These are phyloP conservation scores for Caulochytrium protostelioides DNA, from an alignment of 371 early-diverging fungal genomes.

Conservation along the genomic window DNA sequence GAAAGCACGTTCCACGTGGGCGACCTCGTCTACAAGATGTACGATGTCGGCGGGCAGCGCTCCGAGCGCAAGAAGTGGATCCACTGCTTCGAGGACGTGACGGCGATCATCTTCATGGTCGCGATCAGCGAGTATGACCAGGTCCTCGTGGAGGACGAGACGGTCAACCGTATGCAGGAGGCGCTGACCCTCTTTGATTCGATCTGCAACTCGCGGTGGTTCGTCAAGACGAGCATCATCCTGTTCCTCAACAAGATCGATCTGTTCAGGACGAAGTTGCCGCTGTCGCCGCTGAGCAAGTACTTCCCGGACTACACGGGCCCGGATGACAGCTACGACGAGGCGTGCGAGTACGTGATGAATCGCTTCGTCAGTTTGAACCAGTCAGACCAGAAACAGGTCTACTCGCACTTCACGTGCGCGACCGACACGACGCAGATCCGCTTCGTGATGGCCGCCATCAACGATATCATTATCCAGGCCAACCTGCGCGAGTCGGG, in stretches of 20 bases:
- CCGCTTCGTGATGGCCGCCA: constrained; percentile 78
- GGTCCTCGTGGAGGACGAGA: constrained; percentile 2
- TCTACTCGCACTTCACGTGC: constrained; percentile 8
- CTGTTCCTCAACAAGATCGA: constrained; percentile 8
- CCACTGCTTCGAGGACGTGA: constrained; percentile 7
- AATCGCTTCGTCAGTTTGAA: constrained; percentile 4
- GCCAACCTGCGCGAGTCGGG: constrained; percentile 66
- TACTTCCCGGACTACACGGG: constrained; percentile 3
- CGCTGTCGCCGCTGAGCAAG: background rate
- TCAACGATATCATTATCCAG: constrained; percentile 87
- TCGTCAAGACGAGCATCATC: constrained; percentile 7
- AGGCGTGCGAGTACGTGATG: constrained; percentile 4
- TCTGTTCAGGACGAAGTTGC: constrained; percentile 4
- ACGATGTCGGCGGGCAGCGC: constrained; percentile 7
- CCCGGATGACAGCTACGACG: constrained; percentile 3
- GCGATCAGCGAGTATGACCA: constrained; percentile 5
- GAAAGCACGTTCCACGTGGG: constrained; percentile 20
- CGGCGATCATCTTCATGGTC: constrained; percentile 3
- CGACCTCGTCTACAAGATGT: constrained; percentile 15
- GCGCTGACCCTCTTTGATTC: constrained; percentile 8
- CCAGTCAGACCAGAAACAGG: constrained; percentile 3
- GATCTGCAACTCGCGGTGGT: constrained; percentile 4
- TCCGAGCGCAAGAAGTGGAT: constrained; percentile 10
- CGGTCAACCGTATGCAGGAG: constrained; percentile 8
- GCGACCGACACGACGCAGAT: constrained; percentile 8